phyloP scores from a whole-genome alignment of 2,329 filamentous ascomycete genomes.

The Zymoseptoria brevis region DNA sequence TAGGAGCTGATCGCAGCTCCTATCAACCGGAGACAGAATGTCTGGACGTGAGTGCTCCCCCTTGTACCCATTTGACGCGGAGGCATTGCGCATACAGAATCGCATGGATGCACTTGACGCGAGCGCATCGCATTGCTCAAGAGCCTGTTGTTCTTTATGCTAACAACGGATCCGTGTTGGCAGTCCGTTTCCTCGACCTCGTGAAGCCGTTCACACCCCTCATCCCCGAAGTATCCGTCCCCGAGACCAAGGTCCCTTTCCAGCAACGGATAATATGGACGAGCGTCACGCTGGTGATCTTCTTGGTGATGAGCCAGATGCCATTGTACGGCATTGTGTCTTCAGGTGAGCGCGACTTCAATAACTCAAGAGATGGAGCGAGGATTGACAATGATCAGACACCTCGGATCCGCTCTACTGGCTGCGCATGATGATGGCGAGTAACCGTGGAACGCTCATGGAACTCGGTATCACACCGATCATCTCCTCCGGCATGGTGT shows the following conservation, averaged over 20 bases:
- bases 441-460: constrained; percentile 57
- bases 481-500: constrained; percentile 99
- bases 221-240: constrained; percentile 97
- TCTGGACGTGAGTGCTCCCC: neutral
- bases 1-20: neutral
- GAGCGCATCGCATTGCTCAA: neutral
- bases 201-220: constrained; percentile 99
- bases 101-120: neutral
- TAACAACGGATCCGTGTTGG: constrained; percentile 4
- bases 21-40: neutral
- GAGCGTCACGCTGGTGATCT: constrained; percentile 76
- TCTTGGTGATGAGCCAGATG: constrained; percentile 99
- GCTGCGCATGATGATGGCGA: constrained; percentile 99
- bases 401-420: constrained; percentile 98
- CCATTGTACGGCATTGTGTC: constrained; percentile 96
- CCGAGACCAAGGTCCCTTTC: constrained; percentile 97
- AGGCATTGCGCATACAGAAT: neutral
- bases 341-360: constrained; percentile 44
- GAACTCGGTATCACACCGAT: constrained; percentile 69
- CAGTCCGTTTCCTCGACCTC: constrained; percentile 98
- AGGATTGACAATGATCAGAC: constrained; percentile 27
- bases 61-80: neutral
- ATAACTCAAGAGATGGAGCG: constrained; percentile 5
- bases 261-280: constrained; percentile 64
- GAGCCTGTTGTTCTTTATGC: neutral